phyloP scores from a whole-genome alignment of 208 protist genomes.

The Trypanosomatidae sp. region DNA sequence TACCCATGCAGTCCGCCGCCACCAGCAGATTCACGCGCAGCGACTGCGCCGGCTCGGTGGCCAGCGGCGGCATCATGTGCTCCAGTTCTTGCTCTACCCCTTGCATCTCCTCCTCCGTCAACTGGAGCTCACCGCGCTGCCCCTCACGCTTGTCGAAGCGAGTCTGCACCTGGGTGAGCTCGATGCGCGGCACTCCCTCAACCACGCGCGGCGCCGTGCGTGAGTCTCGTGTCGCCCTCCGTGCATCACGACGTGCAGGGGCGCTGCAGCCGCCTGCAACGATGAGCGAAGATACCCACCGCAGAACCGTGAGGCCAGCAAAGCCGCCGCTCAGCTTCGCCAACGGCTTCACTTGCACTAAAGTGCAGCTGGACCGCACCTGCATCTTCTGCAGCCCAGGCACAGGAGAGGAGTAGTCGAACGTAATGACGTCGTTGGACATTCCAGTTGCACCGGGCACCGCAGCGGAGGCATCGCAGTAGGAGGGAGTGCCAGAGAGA shows the following conservation, averaged over 20 bases:
- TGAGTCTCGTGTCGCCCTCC: conserved; percentile 5
- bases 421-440: conserved; percentile 64
- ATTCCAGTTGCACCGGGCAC: conserved; percentile 4
- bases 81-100: conserved; percentile 74
- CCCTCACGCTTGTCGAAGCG: conserved; percentile 77
- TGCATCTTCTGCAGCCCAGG: conserved; percentile 35
- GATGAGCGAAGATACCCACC: conserved; percentile 78
- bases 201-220: conserved; percentile 27
- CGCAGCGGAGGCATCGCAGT: background rate
- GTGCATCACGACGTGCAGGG: conserved; percentile 32
- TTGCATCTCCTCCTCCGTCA: conserved; percentile 76
- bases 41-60: conserved; percentile 57
- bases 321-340: conserved; percentile 83
- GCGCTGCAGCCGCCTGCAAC: conserved; percentile 43
- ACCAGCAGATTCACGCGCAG: conserved; percentile 80
- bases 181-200: conserved; percentile 34
- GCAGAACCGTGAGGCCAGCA: conserved; percentile 62
- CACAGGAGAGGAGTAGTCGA: conserved; percentile 34
- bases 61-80: conserved; percentile 66
- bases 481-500: background rate
- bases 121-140: conserved; percentile 52
- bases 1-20: conserved; percentile 73
- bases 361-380: conserved; percentile 66
- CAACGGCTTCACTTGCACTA: conserved; percentile 80
- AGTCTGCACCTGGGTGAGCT: conserved; percentile 58